Evolutionary conservation across 805 yeast species (phyloP), one percentile per base, ranked within the genome.

Genomic region (Wickerhamiella qilinensis): DNA sequence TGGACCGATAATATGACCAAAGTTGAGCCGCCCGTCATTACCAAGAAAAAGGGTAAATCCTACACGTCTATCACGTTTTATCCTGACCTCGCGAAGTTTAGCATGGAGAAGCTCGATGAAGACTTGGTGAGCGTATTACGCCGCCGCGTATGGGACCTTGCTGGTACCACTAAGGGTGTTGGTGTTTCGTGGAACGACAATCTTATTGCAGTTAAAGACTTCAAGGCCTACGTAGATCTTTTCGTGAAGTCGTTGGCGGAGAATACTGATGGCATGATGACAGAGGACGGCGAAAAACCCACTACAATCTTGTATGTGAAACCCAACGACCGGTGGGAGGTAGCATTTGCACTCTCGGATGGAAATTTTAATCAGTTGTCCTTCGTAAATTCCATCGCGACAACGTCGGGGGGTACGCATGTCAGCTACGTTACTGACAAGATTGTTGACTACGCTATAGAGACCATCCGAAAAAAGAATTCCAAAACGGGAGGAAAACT

Each of bases 381-480:
- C 27, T 91, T 91, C 62, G 98, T 91, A 14, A 91, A 91, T 56
- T 85, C 96, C 5, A 91, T 91, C 55, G 98, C 98, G 1, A 91
- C 98, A 0, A 88, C 97, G 0, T 64, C 88, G 1, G 98, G 98
- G 43, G 98, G 98, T 49, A 81, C 98, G 0, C 98, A 91, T 57
- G 93, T 85, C 27, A 85, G 78, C 47, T 74, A 77, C 54, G 69
- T 86, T 22, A 66, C 93, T 3, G 95, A 88, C 56, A 83, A 86
- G 61, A 69, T 91, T 39, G 77, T 83, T 20, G 72, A 68, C 44
- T 85, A 82, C 56, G 71, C 86, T 40, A 62, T 75, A 40, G 95
- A 81, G 12, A 63, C 67, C 7, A 63, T 86, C 46, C 82, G 77
- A 55, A 83, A 78, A 59, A 63, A 62, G 39, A 64, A 64, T 41